Evolutionary conservation across 495 filamentous ascomycete species (phyloP).

Genomic region (Aspergillus indologenus): DNA sequence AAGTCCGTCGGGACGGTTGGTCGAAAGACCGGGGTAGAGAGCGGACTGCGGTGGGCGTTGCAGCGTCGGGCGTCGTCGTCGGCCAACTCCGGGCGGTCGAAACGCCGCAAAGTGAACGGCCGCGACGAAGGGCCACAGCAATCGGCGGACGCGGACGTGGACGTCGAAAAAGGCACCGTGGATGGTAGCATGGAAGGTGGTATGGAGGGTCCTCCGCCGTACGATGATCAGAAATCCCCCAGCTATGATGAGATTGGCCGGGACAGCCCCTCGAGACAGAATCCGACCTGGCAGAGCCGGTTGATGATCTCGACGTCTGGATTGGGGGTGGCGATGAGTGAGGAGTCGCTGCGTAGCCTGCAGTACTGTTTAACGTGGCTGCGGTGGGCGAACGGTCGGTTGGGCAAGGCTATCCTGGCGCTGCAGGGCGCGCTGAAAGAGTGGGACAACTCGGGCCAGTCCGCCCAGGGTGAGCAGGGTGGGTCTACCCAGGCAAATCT

Average conservation of each 20-base stretch:
- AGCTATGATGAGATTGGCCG: slow-evolving; percentile 57
- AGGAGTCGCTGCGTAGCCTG: slow-evolving; percentile 72
- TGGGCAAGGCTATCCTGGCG: slow-evolving; percentile 64
- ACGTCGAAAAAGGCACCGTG: slow-evolving; percentile 3
- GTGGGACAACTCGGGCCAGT: slow-evolving; percentile 54
- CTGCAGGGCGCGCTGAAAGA: slow-evolving; percentile 70
- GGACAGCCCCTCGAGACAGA: slow-evolving; percentile 32
- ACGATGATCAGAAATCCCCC: slow-evolving; percentile 71
- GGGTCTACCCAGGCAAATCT: slow-evolving; percentile 38
- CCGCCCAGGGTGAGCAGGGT: slow-evolving; percentile 23
- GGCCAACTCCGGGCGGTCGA: slow-evolving; percentile 49
- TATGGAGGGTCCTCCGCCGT: slow-evolving; percentile 71
- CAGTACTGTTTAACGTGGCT: slow-evolving; percentile 75
- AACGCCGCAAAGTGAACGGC: slow-evolving; percentile 59
- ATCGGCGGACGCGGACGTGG: slow-evolving; percentile 18
- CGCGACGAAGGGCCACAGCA: slow-evolving; percentile 22
- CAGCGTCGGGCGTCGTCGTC: slow-evolving; percentile 38
- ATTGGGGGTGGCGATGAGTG: slow-evolving; percentile 80
- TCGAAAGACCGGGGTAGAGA: slow-evolving; percentile 78
- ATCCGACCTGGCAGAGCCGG: slow-evolving; percentile 66
- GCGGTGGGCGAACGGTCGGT: slow-evolving; percentile 70
- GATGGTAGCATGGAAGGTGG: slow-evolving; percentile 21
- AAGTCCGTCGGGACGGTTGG: slow-evolving; percentile 79
- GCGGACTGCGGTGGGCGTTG: slow-evolving; percentile 74
- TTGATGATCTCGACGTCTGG: slow-evolving; percentile 82